These are phyloP conservation scores for Candida ponderosae DNA, from an alignment of 805 yeast genomes.

Conservation along the genomic window DNA sequence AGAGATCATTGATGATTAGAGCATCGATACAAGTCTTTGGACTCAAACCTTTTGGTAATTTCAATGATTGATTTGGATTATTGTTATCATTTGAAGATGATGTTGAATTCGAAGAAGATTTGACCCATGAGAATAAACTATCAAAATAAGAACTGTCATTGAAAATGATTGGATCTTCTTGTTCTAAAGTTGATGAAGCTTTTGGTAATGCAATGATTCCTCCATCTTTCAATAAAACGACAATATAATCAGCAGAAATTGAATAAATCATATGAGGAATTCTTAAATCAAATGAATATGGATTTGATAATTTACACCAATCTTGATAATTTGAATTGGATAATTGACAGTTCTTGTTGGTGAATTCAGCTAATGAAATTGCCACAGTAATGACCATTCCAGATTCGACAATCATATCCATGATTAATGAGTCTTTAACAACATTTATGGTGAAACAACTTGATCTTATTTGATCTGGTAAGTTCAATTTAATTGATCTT, in stretches of 20 bases:
- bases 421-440: constrained; percentile 23
- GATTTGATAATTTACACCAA: constrained; percentile 66
- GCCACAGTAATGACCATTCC: constrained; percentile 45
- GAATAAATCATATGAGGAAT: constrained; percentile 46
- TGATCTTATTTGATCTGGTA: constrained; percentile 29
- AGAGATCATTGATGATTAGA: constrained; percentile 16
- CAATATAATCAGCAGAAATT: constrained; percentile 33
- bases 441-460: constrained; percentile 30
- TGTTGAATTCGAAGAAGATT: constrained; percentile 13
- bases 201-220: constrained; percentile 51
- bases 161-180: constrained; percentile 38
- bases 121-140: constrained; percentile 16
- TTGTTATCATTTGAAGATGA: constrained; percentile 10
- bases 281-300: constrained; percentile 55
- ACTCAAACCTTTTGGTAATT: constrained; percentile 18
- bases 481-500: constrained; percentile 19
- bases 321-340: constrained; percentile 17
- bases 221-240: constrained; percentile 71
- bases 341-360: constrained; percentile 7
- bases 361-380: constrained; percentile 37
- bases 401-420: constrained; percentile 46
- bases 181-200: constrained; percentile 10
- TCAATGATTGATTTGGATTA: constrained; percentile 32
- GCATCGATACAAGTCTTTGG: constrained; percentile 26
- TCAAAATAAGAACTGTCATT: constrained; percentile 44